Conservation (phyloP, 805 yeast species). For the Lachancea waltii region DNA sequence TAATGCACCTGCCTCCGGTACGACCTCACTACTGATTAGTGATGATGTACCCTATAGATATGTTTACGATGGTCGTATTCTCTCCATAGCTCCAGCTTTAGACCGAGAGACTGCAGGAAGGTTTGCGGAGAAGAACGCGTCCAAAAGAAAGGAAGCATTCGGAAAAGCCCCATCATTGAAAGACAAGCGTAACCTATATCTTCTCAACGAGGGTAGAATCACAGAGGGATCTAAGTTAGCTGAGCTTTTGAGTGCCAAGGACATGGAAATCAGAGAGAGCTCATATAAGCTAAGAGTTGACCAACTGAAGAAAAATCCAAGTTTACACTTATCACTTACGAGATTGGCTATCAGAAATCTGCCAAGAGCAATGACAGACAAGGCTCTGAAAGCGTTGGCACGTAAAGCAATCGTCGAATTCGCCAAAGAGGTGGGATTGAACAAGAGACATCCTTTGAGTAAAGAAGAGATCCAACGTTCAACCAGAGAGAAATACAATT, state of each 20-base stretch:
- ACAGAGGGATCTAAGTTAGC: slow-evolving; percentile 77
- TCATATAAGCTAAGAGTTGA: slow-evolving; percentile 80
- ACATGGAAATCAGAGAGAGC: slow-evolving; percentile 81
- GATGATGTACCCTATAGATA: slow-evolving; percentile 88
- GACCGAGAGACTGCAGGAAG: slow-evolving; percentile 75
- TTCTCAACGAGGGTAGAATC: slow-evolving; percentile 92
- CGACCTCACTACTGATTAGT: slow-evolving; percentile 66
- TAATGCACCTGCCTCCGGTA: slow-evolving; percentile 69
- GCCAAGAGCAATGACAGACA: slow-evolving; percentile 87
- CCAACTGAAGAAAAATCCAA: slow-evolving; percentile 84
- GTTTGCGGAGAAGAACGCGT: slow-evolving; percentile 66
- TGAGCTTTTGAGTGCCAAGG: slow-evolving; percentile 55
- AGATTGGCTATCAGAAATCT: slow-evolving; percentile 90
- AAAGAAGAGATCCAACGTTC: slow-evolving; percentile 87
- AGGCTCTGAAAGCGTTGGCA: slow-evolving; percentile 83
- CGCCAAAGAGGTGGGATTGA: slow-evolving; percentile 79
- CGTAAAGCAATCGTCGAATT: slow-evolving; percentile 92
- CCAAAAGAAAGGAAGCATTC: slow-evolving; percentile 61
- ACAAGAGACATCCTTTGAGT: slow-evolving; percentile 71
- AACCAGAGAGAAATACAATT: slow-evolving; percentile 50
- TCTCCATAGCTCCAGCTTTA: slow-evolving; percentile 79
- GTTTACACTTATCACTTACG: slow-evolving; percentile 87
- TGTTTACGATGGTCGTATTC: slow-evolving; percentile 86
- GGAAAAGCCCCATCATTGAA: slow-evolving; percentile 77
- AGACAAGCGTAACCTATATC: slow-evolving; percentile 78